These are phyloP conservation scores for Saccharata proteae DNA, from an alignment of 2,329 filamentous ascomycete species.

Conservation along the genomic window DNA sequence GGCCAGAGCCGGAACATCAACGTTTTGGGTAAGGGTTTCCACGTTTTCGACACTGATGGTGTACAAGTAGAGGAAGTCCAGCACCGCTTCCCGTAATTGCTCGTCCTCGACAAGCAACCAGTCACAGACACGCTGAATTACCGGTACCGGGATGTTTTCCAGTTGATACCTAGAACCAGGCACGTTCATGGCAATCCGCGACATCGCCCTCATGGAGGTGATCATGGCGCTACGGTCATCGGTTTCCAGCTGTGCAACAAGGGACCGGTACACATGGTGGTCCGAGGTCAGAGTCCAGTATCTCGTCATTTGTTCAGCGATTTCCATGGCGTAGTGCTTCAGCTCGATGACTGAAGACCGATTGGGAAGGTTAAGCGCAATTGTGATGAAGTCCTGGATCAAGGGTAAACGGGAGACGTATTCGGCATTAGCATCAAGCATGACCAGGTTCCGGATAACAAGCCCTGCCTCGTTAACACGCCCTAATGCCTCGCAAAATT, in stretches of 20 bases:
- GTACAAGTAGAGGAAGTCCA: conserved; percentile 95
- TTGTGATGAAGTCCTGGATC: conserved; percentile 70
- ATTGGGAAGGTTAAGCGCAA: conserved; percentile 65
- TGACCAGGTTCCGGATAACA: conserved; percentile 92
- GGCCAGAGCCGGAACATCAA: conserved; percentile 55
- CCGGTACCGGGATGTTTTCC: conserved; percentile 58
- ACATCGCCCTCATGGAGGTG: conserved; percentile 67
- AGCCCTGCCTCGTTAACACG: conserved; percentile 76
- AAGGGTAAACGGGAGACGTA: conserved; percentile 66
- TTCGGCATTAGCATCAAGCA: conserved; percentile 74
- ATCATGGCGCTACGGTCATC: conserved; percentile 73
- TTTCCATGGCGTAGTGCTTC: conserved; percentile 83
- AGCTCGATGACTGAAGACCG: conserved; percentile 66
- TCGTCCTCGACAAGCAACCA: conserved; percentile 79
- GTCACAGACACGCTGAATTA: conserved; percentile 56
- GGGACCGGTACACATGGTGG: conserved; percentile 67
- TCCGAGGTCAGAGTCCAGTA: conserved; percentile 60
- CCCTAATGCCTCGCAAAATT: conserved; percentile 58
- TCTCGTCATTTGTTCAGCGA: conserved; percentile 79
- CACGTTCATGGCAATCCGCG: conserved; percentile 77
- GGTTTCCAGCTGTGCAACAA: conserved; percentile 43
- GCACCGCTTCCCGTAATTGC: conserved; percentile 72
- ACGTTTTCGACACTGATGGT: conserved; percentile 79
- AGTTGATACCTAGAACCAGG: conserved; percentile 38
- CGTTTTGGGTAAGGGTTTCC: conserved; percentile 52